Percentiles rank a stretch among this genome's conserved stretches.
Conservation (phyloP, 805 yeast species). For the Metschnikowia colocasiae region DNA sequence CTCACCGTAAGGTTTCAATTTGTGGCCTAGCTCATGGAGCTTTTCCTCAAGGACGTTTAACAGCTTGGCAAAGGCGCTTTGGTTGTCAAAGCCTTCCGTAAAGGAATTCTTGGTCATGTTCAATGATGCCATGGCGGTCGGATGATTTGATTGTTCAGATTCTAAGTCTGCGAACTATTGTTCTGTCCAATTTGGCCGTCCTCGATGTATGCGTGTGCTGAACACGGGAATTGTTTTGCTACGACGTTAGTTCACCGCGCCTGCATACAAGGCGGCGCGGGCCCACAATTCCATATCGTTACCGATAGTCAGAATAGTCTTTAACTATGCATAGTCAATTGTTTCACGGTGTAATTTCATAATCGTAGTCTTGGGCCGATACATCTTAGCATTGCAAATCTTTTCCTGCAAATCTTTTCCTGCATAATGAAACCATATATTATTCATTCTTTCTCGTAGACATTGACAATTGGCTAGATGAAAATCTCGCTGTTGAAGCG, state of each 20-base stretch:
- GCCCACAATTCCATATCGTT: not conserved
- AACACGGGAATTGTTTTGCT: constrained; percentile 1
- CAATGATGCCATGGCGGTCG: not conserved
- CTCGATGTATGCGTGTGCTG: not conserved
- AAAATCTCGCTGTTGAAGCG: constrained; percentile 32
- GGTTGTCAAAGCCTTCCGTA: constrained; percentile 1
- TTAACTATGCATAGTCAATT: too few relatives aligned
- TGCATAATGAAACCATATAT: too few relatives aligned
- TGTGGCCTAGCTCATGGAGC: not conserved
- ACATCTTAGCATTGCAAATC: too few relatives aligned
- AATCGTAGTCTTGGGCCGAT: too few relatives aligned
- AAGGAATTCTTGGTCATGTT: constrained; percentile 7
- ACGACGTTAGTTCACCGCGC: not conserved
- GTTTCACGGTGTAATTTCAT: too few relatives aligned
- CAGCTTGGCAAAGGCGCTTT: constrained; percentile 2
- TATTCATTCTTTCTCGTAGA: not conserved
- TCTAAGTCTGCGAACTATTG: not conserved
- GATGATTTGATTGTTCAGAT: not conserved
- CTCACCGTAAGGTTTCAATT: constrained; percentile 1
- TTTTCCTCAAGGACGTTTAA: not conserved
- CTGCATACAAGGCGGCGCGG: not conserved
- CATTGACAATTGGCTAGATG: constrained; percentile 12
- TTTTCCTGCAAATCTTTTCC: too few relatives aligned
- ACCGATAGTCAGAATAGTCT: too few relatives aligned
- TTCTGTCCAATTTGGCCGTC: not conserved